phyloP scores from a whole-genome alignment of 768 basidiomycete genomes.

The Hortiboletus flavorubellus region DNA sequence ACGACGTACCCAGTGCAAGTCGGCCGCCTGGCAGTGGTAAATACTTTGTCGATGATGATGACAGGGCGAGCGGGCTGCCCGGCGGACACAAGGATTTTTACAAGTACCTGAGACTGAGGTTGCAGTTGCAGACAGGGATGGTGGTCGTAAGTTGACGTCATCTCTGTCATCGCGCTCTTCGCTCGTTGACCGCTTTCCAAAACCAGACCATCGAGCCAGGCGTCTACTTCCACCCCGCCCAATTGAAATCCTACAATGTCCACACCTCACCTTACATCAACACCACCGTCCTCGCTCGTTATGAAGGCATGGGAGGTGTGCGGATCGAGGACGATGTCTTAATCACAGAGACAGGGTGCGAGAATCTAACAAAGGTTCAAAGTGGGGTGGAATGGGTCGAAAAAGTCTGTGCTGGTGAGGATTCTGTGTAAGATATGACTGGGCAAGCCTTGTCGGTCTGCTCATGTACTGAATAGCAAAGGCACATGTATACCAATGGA shows the following conservation, averaged over 20 bases:
- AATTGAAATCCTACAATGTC: constrained; percentile 65
- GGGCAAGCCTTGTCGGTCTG: not conserved
- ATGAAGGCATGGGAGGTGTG: constrained; percentile 85
- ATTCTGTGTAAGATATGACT: constrained; percentile 17
- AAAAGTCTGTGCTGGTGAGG: constrained; percentile 67
- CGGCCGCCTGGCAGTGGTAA: constrained; percentile 60
- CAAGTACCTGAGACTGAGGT: constrained; percentile 72
- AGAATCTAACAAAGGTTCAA: constrained; percentile 82
- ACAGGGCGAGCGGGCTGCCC: constrained; percentile 59
- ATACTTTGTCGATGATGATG: constrained; percentile 70
- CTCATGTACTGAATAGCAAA: not conserved
- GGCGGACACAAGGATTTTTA: constrained; percentile 68
- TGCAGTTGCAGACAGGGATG: constrained; percentile 75
- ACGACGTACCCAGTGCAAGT: constrained; percentile 83
- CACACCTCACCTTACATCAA: constrained; percentile 49
- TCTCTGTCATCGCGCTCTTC: not conserved
- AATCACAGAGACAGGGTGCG: constrained; percentile 67
- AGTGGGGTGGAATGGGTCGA: constrained; percentile 87
- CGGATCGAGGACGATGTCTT: constrained; percentile 91
- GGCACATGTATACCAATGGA: not conserved
- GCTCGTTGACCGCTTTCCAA: not conserved
- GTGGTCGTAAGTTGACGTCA: constrained; percentile 64
- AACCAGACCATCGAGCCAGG: constrained; percentile 86
- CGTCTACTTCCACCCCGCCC: constrained; percentile 78
- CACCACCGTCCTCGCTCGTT: constrained; percentile 32